Evolutionary conservation across 108 stramenopile genomes (phyloP), one percentile per base, ranked within the genome.

Genomic region (Nitzschia inconspicua): DNA sequence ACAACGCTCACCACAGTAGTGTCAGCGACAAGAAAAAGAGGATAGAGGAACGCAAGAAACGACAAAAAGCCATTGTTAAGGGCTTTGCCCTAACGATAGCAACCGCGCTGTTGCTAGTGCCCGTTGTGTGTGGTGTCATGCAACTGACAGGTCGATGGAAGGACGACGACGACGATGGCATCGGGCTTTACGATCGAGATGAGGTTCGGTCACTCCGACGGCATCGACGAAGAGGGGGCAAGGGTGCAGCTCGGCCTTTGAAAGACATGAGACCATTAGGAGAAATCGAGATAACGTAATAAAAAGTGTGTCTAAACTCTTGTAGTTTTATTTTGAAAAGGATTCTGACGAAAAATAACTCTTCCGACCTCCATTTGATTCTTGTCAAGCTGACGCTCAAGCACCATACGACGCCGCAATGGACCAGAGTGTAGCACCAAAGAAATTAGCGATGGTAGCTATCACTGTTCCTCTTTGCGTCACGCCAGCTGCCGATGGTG

Each of bases 131-230:
- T 41, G 48, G 48, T 18, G 30, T 70, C 14, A 22, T 48, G 25
- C 37, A 59, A 34, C 36, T 60, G 1, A 49, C 51, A 14, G 37
- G 60, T 7, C 44, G 28, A 2, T 37, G 46, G 8, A 52, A 65
- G 32, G 23, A 47, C 0, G 31, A 60, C 6, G 37, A 53, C 29
- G 41, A 43, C 23, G 35, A 32, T 14, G 60, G 58, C 2, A 47
- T 50, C 22, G 44, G 23, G 13, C 47, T 70, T 16, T 70, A 70
- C 40, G 68, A 70, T 30, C 46, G 44, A 35, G 60, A 70, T 34
- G 68, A 70, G 35, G 48, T 70, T 60, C 43, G 55, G 37, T 35
- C 54, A 22, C 6, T 52, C 14, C 24, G 35, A 34, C 44, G 56
- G 28, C 31, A 19, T 2, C 31, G 53, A 19, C 26, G 13, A 0